These are phyloP conservation scores for Carex parvula DNA, from an alignment of 176 grass and related monocot genomes.

Conservation along the genomic window DNA sequence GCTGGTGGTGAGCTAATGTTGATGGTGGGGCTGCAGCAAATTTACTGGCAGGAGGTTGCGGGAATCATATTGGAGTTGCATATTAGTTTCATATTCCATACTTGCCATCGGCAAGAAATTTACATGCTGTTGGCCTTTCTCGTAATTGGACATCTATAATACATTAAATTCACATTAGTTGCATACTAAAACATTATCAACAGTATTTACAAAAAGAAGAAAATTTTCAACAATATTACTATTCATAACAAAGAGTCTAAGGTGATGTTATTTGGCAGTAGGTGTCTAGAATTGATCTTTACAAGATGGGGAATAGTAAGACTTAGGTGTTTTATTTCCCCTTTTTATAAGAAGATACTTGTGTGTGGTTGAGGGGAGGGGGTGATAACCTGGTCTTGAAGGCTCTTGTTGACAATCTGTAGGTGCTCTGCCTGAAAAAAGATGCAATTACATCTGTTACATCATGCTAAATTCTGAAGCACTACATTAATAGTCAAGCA, in stretches of 20 bases:
- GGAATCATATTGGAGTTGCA: constrained; percentile 52
- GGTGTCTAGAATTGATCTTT: background rate
- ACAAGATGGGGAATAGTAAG: background rate
- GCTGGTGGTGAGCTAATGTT: constrained; percentile 54
- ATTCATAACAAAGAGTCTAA: background rate
- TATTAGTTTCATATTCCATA: constrained; percentile 47
- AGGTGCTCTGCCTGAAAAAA: constrained; percentile 60
- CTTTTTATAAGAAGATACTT: background rate
- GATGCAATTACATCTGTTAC: background rate
- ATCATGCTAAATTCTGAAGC: background rate
- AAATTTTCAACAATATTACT: background rate
- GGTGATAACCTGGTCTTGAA: constrained; percentile 50
- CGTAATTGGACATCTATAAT: constrained; percentile 53
- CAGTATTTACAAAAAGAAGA: background rate
- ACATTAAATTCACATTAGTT: background rate
- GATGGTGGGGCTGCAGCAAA: constrained; percentile 53
- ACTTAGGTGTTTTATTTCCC: background rate
- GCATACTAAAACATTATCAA: background rate
- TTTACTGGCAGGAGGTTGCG: constrained; percentile 73
- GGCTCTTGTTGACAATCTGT: constrained; percentile 53
- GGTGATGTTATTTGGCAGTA: background rate
- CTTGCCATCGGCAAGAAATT: constrained; percentile 58
- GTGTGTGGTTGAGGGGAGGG: background rate
- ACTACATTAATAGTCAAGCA: background rate
- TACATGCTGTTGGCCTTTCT: constrained; percentile 62